Base-by-base conservation (phyloP, 2,329 filamentous ascomycete species). In the Penicillium palitans region DNA sequence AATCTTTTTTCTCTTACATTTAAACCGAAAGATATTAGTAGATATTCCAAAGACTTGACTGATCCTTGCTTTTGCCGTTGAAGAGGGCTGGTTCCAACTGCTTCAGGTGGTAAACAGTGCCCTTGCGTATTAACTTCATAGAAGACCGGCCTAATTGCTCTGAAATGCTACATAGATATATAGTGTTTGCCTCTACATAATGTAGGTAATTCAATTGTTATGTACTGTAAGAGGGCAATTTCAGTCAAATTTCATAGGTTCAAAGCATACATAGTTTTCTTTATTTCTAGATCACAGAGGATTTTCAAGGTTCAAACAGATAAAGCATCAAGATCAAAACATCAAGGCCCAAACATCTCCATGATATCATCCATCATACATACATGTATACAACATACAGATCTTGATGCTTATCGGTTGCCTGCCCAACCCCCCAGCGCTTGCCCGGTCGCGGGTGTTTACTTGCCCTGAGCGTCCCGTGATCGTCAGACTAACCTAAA, bases 381-480 rank as follows among this genome's bases (percentile, higher is more conserved):
- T 35, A 35, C 2, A 35, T 15, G 31, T 33, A 33, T 33, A 24
- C 15, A 13, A 5, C 12, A 10, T 33, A 24, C 15, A 19, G 29
- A 54, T 54, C 52, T 46, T 40, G 24, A n/a, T 25, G 56, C 55
- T 64, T 63, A 63, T 64, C 61, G 59, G 65, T 67, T 67, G 65
- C 65, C 65, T 62, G 58, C 42, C 58, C 65, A 67, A 67, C 65
- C 47, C 58, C 39, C 47, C 56, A 45, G 29, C 21, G 42, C 53
- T 56, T 57, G 37, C 29, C 56, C 45, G 59, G 60, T 65, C 58
- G 51, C 60, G 55, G 61, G 48, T 67, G 62, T 67, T 67, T 66
- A 67, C 65, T 61, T 66, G 59, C 52, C 60, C 60, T 61, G 52
- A 64, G 60, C 58, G 59, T 65, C 60, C 57, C 61, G 62, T 61